phyloP scores from a whole-genome alignment of 2,329 filamentous ascomycete species.

The Colletotrichum siamense region DNA sequence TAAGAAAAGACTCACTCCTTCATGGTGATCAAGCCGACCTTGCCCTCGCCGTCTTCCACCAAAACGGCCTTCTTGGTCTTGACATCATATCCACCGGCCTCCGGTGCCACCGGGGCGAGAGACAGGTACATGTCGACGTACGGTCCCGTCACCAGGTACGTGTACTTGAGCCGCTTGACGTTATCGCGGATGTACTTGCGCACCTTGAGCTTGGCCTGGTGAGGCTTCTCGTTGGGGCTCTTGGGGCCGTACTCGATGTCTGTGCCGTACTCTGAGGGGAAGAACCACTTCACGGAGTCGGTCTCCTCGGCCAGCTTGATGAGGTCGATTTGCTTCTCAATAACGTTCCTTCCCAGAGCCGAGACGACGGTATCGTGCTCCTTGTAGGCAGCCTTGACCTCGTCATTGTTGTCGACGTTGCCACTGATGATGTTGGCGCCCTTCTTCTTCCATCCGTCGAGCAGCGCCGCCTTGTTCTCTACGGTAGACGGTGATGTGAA shows the following conservation, averaged over 20 bases:
- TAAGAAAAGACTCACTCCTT: slow-evolving; percentile 59
- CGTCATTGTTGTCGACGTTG: slow-evolving; percentile 42
- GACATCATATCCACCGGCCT: slow-evolving; percentile 64
- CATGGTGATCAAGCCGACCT: slow-evolving; percentile 74
- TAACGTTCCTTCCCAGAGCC: slow-evolving; percentile 66
- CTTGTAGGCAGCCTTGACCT: slow-evolving; percentile 59
- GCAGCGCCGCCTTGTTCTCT: slow-evolving; percentile 24
- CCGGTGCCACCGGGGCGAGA: slow-evolving; percentile 38
- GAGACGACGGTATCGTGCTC: slow-evolving; percentile 71
- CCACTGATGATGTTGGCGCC: slow-evolving; percentile 30
- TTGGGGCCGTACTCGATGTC: slow-evolving; percentile 66
- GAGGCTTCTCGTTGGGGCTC: slow-evolving; percentile 67
- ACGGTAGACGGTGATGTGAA: slow-evolving; percentile 29
- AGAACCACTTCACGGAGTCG: slow-evolving; percentile 64
- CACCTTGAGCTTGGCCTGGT: slow-evolving; percentile 75
- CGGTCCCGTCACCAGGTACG: slow-evolving; percentile 74
- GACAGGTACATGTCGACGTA: slow-evolving; percentile 69
- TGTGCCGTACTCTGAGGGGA: slow-evolving; percentile 72
- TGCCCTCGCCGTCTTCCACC: slow-evolving; percentile 65
- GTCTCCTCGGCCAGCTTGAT: slow-evolving; percentile 63
- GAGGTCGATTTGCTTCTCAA: slow-evolving; percentile 66
- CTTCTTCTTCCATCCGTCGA: slow-evolving; percentile 26
- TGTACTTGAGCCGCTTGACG: slow-evolving; percentile 61
- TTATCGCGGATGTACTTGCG: slow-evolving; percentile 62
- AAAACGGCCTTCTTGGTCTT: slow-evolving; percentile 62